Evolutionary conservation across 2,329 filamentous ascomycete genomes (phyloP).

Genomic region (Aspergillus ruber): DNA sequence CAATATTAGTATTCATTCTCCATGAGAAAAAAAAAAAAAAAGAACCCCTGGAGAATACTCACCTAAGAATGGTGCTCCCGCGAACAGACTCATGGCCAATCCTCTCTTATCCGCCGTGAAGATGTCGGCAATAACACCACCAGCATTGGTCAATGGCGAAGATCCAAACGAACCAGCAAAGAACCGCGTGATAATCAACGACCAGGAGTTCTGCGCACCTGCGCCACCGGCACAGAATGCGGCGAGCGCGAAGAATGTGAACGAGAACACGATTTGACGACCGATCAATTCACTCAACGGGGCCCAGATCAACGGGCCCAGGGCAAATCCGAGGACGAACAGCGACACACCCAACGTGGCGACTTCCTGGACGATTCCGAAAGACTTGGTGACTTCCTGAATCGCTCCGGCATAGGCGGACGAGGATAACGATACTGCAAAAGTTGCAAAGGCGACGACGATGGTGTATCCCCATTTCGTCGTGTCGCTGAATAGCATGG

Average conservation of each 20-base stretch:
- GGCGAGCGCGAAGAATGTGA: constrained; percentile 50
- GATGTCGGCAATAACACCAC: constrained; percentile 44
- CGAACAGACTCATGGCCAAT: constrained; percentile 37
- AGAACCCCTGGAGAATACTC: not conserved
- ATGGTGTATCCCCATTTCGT: constrained; percentile 30
- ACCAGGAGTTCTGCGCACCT: constrained; percentile 50
- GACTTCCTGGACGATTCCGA: constrained; percentile 23
- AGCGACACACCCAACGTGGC: constrained; percentile 31
- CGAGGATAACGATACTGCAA: constrained; percentile 29
- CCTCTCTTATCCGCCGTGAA: constrained; percentile 37
- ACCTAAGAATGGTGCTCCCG: constrained; percentile 35
- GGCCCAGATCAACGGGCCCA: constrained; percentile 34
- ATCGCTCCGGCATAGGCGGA: constrained; percentile 27
- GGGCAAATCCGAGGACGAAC: constrained; percentile 35
- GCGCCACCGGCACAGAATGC: constrained; percentile 55
- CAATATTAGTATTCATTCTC: not conserved
- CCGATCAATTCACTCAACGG: constrained; percentile 19
- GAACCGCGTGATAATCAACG: constrained; percentile 57
- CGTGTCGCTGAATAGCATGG: constrained; percentile 20
- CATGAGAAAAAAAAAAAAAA: too few species aligned
- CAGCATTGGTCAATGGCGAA: constrained; percentile 40
- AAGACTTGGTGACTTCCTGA: constrained; percentile 17
- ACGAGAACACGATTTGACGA: constrained; percentile 51
- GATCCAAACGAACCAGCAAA: constrained; percentile 41
- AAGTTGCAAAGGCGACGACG: constrained; percentile 23